Evolutionary conservation across 2,329 filamentous ascomycete species (phyloP), one percentile per base, ranked within the genome.

Genomic region (Cercospora citrullina): DNA sequence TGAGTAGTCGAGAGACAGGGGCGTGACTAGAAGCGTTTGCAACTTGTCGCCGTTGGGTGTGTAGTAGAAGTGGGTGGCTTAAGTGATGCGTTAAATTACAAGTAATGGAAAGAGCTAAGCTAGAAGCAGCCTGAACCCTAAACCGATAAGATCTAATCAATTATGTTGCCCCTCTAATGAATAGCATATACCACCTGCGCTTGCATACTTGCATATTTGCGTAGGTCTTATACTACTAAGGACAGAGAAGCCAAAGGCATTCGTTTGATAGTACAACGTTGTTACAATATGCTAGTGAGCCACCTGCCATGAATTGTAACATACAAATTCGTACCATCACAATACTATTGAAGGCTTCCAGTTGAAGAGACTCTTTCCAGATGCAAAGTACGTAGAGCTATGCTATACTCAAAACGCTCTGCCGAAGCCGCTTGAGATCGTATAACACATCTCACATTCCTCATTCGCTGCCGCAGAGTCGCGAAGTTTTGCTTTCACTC

Each of bases 401-500:
- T 21, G 18, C 16, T 10, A 18, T 21, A 21, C 1, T 12, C 18
- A 42, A 1, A 42, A 9, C 1, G 3, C 6, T 42, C 36, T 42
- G 16, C 7, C 1, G 14, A 42, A 42, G 36, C 5, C 36, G 36
- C 36, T n/a, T 39, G 16, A 5, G 5, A 16, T 39, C 36, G 4
- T 39, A 39, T 8, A 3, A 39, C 5, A 5, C 36, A 5, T 39
- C 5, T n/a, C 36, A 39, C 36, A 39, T 39, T 42, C 16, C 36
- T 21, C 42, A 23, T 48, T 10, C 18, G 9, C 10, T 5, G 5
- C 10, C 21, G 12, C 21, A 51, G 18, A 23, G 3, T 14, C 9
- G 21, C 45, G 10, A 51, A 23, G 45, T 23, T 12, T 3, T 7
- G 21, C 45, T 6, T 14, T 75, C 63, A 75, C 53, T 75, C 73